Percentiles rank a stretch among this genome's conserved stretches.
These are phyloP conservation scores for Wickerhamomyces ciferrii DNA, from an alignment of 805 yeast species.

Conservation along the genomic window DNA sequence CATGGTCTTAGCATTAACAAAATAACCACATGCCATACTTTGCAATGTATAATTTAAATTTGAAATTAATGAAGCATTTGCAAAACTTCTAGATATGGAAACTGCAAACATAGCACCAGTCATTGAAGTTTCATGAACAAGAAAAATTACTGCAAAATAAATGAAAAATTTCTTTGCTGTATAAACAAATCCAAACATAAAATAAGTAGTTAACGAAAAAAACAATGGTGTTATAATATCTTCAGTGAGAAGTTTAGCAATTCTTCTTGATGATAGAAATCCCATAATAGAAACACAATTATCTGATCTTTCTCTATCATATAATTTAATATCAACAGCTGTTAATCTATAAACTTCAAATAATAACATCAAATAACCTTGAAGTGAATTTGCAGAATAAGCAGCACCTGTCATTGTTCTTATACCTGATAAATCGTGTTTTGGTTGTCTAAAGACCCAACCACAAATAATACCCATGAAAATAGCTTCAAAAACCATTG, in stretches of 20 bases:
- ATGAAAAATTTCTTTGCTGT: slow-evolving; percentile 51
- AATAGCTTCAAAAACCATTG: slow-evolving; percentile 39
- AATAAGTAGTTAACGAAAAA: slow-evolving; percentile 60
- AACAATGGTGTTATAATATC: slow-evolving; percentile 59
- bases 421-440: slow-evolving; percentile 54
- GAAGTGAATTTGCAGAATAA: background rate
- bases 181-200: slow-evolving; percentile 61
- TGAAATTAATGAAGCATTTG: slow-evolving; percentile 13
- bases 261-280: slow-evolving; percentile 55
- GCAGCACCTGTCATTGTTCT: slow-evolving; percentile 47
- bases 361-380: slow-evolving; percentile 36
- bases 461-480: slow-evolving; percentile 60
- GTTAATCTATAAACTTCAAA: slow-evolving; percentile 51
- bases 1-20: slow-evolving; percentile 63
- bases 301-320: slow-evolving; percentile 46
- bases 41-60: slow-evolving; percentile 37
- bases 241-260: slow-evolving; percentile 63
- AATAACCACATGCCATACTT: slow-evolving; percentile 77
- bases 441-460: slow-evolving; percentile 71
- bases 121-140: slow-evolving; percentile 53
- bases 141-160: slow-evolving; percentile 53
- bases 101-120: slow-evolving; percentile 40
- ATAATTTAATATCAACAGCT: slow-evolving; percentile 32
- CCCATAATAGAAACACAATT: slow-evolving; percentile 46
- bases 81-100: slow-evolving; percentile 11